phyloP scores from a whole-genome alignment of 306 rosid species.

The Lathyrus aphaca region DNA sequence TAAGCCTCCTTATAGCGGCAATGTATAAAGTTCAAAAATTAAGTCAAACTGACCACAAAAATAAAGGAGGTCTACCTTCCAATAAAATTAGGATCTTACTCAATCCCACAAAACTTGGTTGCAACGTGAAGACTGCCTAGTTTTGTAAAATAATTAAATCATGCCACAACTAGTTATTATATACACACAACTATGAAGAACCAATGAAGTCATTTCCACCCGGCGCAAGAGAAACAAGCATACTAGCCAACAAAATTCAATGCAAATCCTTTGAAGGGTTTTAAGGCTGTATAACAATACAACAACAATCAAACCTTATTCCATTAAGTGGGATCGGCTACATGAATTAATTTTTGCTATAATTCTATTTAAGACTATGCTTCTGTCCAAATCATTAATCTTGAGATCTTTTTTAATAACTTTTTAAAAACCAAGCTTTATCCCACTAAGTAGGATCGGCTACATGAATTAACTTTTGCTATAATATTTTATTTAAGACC shows the following conservation, averaged over 20 bases:
- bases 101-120: neutral
- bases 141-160: neutral
- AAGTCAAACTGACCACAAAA: conserved; percentile 11
- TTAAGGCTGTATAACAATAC: no score
- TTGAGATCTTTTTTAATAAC: no score
- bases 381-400: no score
- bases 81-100: neutral
- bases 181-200: neutral
- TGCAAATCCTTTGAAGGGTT: neutral
- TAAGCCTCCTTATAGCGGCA: neutral
- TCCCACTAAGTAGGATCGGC: no score
- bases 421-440: no score
- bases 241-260: neutral
- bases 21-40: neutral
- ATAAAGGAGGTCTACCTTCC: neutral
- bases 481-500: no score
- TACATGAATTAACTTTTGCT: no score
- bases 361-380: no score
- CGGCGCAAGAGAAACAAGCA: neutral
- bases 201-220: neutral
- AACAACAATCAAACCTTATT: no score
- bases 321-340: no score
- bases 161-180: neutral
- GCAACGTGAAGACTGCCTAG: neutral
- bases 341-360: no score